A percentile compares a stretch with the other conserved stretches of the same genome.
Evolutionary conservation across 2,329 filamentous ascomycete genomes (phyloP).

Genomic region (Atkinsonella hypoxylon): DNA sequence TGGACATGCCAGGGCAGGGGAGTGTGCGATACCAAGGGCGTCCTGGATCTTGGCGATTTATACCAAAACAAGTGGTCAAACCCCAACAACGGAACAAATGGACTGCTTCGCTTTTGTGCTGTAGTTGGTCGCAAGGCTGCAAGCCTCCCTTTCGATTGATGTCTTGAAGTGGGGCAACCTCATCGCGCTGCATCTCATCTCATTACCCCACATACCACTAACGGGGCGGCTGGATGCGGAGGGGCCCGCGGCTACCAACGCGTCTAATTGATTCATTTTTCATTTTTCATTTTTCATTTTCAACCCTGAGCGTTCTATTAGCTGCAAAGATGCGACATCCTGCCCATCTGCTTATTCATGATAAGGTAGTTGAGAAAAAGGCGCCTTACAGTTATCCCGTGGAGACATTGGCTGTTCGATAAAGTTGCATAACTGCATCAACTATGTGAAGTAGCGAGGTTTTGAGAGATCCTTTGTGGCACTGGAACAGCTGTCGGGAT

Average conservation of each 20-base stretch:
- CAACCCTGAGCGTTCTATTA: neutral
- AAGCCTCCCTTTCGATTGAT: too few species aligned
- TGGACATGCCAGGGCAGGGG: neutral
- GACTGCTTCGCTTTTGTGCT: neutral
- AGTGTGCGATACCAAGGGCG: too few species aligned
- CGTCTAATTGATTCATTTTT: neutral
- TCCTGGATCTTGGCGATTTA: neutral
- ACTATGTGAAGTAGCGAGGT: neutral
- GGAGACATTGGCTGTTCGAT: neutral
- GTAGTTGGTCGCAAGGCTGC: neutral
- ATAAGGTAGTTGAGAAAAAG: neutral
- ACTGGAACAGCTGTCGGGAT: neutral
- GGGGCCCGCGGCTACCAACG: neutral
- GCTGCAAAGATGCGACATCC: neutral
- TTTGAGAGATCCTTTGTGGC: neutral
- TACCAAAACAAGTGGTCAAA: neutral
- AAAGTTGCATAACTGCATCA: neutral
- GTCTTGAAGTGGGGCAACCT: neutral
- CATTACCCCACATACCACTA: slow-evolving; percentile 3
- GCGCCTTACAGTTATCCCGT: neutral
- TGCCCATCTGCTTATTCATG: neutral
- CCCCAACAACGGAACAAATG: neutral
- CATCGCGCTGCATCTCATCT: neutral
- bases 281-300: neutral
- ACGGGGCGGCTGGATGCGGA: neutral